Conservation (phyloP, 495 filamentous ascomycete species). For the Endocarpon pusillum region DNA sequence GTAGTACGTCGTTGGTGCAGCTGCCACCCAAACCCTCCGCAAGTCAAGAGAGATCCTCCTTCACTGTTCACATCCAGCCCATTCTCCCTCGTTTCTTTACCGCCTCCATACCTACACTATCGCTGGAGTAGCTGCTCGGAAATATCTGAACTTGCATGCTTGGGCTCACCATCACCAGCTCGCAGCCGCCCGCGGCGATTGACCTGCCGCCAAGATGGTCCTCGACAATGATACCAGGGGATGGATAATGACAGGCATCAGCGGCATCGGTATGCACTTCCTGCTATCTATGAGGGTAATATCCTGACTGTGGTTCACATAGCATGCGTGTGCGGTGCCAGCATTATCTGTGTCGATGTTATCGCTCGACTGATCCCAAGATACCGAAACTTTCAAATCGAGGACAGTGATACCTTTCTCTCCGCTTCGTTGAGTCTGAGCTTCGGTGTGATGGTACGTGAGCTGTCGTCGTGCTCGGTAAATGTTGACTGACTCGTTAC, state of each 20-base stretch:
- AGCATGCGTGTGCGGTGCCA: constrained; percentile 71
- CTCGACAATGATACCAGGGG: constrained; percentile 71
- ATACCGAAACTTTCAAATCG: constrained; percentile 65
- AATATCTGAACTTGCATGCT: no score
- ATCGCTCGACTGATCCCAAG: constrained; percentile 52
- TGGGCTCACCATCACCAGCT: constrained; percentile 13
- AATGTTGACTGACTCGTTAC: constrained; percentile 1
- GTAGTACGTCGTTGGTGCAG: no score
- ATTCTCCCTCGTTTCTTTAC: constrained; percentile 5
- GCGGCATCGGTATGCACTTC: constrained; percentile 49
- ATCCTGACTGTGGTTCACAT: constrained; percentile 6
- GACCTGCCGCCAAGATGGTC: constrained; percentile 24
- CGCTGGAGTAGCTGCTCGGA: no score
- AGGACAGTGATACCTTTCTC: constrained; percentile 74
- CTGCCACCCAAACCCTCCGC: no score
- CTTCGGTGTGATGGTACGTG: constrained; percentile 88
- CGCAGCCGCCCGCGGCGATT: no score
- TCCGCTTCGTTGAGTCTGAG: constrained; percentile 79
- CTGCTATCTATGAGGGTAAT: neutral
- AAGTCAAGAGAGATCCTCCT: no score
- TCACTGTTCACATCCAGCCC: no score
- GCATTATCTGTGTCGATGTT: constrained; percentile 74
- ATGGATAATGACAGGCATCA: constrained; percentile 81
- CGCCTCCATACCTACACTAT: constrained; percentile 3
- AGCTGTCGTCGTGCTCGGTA: neutral